Conservation (phyloP, 345 rosid genomes). For the Brassica rapa region DNA sequence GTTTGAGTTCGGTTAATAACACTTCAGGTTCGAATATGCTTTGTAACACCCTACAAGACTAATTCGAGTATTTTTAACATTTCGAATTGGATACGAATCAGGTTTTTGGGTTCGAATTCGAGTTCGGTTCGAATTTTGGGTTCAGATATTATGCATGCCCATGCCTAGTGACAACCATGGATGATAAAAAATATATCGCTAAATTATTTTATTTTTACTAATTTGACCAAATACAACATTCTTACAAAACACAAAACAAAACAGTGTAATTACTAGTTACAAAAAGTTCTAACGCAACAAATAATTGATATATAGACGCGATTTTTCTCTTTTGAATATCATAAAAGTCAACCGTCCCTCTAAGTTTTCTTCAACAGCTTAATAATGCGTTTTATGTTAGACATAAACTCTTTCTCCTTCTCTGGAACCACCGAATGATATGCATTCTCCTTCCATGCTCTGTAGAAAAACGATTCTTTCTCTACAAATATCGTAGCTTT, state of each 20-base stretch:
- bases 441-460: constrained; percentile 38
- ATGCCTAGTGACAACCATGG: no score
- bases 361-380: constrained; percentile 38
- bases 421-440: constrained; percentile 33
- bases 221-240: constrained; percentile 12
- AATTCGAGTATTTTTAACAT: no score
- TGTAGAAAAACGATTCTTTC: constrained; percentile 33
- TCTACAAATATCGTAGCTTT: constrained; percentile 29
- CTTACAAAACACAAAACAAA: neutral
- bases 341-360: neutral
- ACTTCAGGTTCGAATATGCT: no score
- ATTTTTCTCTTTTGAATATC: neutral
- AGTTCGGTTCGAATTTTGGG: no score
- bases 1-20: no score
- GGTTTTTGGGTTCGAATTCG: no score
- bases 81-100: no score
- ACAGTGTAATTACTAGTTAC: constrained; percentile 8
- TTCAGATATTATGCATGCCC: no score
- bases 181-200: no score
- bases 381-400: constrained; percentile 26
- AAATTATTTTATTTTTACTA: neutral
- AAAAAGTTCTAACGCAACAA: neutral
- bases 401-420: constrained; percentile 42
- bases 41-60: no score
- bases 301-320: neutral